Base-by-base conservation (phyloP, 495 filamentous ascomycete species). In the Thozetella sp. region DNA sequence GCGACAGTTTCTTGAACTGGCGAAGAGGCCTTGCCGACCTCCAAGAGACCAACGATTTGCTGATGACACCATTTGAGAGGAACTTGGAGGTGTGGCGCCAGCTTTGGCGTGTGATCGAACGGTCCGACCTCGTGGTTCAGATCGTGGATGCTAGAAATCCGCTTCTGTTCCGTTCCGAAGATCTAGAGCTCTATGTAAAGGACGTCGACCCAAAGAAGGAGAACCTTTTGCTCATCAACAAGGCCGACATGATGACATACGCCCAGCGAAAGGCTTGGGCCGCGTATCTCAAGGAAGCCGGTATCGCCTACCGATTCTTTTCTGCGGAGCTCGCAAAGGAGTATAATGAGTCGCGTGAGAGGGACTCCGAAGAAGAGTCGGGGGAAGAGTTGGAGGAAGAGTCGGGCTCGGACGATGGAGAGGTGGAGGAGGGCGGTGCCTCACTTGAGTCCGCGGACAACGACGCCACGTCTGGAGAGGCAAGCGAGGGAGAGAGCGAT, bases 81-180 rank as follows among this genome's bases (percentile, higher is more conserved):
- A 99, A 99, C 73, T 64, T 99, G 59, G 96, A 99, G 72, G 93
- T 99, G 52, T 99, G 96, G 96, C 86, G 96, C 69, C 96, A 99
- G 73, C 68, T 99, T 64, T 99, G 96, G 96, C 86, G 96, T 76
- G 96, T 99, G 52, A 97, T 99, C 65, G 96, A 99, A 79, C 84
- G 96, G 23, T 97, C 92, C 10, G 95, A 99, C 73, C 76, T 99
- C 23, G 86, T 99, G 2, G 95, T 98, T 51, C 96, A 99, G 80
- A 99, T 99, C 77, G 96, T 98, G 61, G 96, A 99, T 79, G 96
- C 96, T 3, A 81, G 96, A 61, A 97, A 97, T 74, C 96, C 96
- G 3, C 79, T 98, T 12, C 83, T 97, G 65, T 99, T 98, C 76
- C 86, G 96, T 17, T 96, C 88, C 12, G 94, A 97, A 68, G 96